phyloP scores from a whole-genome alignment of 768 basidiomycete genomes.

The Tylopilus rubrobrunneus region DNA sequence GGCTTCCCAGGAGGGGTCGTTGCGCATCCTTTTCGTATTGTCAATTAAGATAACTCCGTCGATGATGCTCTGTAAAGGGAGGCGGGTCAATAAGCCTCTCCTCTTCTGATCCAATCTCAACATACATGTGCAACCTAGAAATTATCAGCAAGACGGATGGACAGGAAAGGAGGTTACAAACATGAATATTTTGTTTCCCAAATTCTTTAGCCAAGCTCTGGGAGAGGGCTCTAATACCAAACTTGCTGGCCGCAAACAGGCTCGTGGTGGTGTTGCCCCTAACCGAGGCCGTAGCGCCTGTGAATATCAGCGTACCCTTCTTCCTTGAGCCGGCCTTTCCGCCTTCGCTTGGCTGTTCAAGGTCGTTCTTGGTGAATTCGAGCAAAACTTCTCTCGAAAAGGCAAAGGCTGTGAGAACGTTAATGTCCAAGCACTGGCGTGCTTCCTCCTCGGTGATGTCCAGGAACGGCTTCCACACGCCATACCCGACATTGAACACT shows the following conservation, averaged over 20 bases:
- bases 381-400: slow-evolving; percentile 49
- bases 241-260: slow-evolving; percentile 62
- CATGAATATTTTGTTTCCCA: slow-evolving; percentile 71
- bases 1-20: slow-evolving; percentile 37
- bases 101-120: slow-evolving; percentile 6
- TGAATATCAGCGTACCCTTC: slow-evolving; percentile 65
- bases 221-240: slow-evolving; percentile 56
- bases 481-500: slow-evolving; percentile 58
- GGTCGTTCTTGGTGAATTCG: slow-evolving; percentile 52
- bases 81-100: no score
- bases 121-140: slow-evolving; percentile 62
- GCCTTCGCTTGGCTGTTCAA: slow-evolving; percentile 39
- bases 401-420: slow-evolving; percentile 55
- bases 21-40: slow-evolving; percentile 26
- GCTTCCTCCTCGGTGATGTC: slow-evolving; percentile 58
- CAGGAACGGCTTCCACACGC: slow-evolving; percentile 65
- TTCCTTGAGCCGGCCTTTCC: slow-evolving; percentile 42
- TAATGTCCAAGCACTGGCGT: slow-evolving; percentile 45
- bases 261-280: slow-evolving; percentile 62
- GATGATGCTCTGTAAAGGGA: slow-evolving; percentile 50
- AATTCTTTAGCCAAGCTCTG: slow-evolving; percentile 77
- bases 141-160: not conserved
- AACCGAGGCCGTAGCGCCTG: slow-evolving; percentile 65
- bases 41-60: slow-evolving; percentile 56
- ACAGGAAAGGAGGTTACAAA: slow-evolving; percentile 20